Evolutionary conservation across 164 flowering plant species (phyloP), one percentile per base, ranked within the genome.

Genomic region (Warburgia ugandensis): DNA sequence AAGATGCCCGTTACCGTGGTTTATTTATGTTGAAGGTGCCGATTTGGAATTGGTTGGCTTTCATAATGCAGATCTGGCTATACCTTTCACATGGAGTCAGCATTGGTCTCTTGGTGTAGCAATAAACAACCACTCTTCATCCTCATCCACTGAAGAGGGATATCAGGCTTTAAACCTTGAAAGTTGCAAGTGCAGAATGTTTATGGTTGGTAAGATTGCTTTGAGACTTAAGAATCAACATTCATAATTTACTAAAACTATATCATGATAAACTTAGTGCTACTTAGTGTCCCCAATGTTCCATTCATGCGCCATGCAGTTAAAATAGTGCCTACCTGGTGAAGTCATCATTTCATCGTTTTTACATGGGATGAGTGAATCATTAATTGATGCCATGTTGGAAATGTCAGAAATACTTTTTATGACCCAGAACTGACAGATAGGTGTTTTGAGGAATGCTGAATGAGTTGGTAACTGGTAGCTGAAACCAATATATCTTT

Each of bases 21-120:
- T 85, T 87, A 63, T 82, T 73, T 72, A 62, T 79, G 65, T 71
- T 77, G 70, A 81, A 86, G 77, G 82, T 86, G 83, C 87, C 95
- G 58, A 78, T 78, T 76, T 81, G 83, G 92, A 80, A 79, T 81
- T 92, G 91, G 95, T 82, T 94, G 99, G 95, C 95, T 94, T 83
- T 75, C 86, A 84, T 83, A 94, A 74, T 94, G 99, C 99, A 94
- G 97, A 94, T 94, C 66, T 77, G 91, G 85, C 81, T 75, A 75
- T 73, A 69, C 74, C 80, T 77, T 81, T 71, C 76, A 67, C 77
- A 67, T 73, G 92, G 86, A 79, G 79, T 74, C 86, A 68, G 78
- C 85, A 75, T 83, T 80, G 82, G 83, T 79, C 72, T 81, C 81
- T 81, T 80, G 90, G 84, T 80, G 88, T 84, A 83, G 73, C 87